Evolutionary conservation across 106 monocot species (phyloP), one percentile per base, ranked within the genome.

Genomic region (Ottelia alismoides): DNA sequence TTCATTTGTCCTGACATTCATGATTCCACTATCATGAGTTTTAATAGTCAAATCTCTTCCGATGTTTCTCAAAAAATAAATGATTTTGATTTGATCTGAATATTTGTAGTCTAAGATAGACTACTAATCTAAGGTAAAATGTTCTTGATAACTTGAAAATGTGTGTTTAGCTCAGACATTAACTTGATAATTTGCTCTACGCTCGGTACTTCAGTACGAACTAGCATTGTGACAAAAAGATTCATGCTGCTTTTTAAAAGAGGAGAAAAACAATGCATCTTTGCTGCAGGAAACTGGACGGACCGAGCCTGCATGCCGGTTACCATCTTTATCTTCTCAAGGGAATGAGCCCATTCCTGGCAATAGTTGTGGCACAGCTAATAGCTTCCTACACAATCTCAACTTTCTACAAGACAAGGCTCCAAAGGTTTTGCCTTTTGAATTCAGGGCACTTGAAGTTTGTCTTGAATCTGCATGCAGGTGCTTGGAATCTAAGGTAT

Each of bases 381-480:
- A 18, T 27, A 51, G 27, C 20, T 44, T 28, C 20, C 10, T 20
- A 49, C 24, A 18, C 11, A 35, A 22, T 28, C 9, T 26, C 12
- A 25, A 57, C 16, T 22, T 26, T 19, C 57, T 50, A 20, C 58
- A 58, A 59, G 58, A 27, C 23, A 27, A 24, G 40, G 32, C 20
- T 3, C 22, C 31, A 0, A 68, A 68, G 46, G 17, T 25, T 22
- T 40, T 68, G 25, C 68, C 68, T n/a, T 68, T 68, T 43, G 68
- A 68, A 28, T 68, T 68, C 68, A 68, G 58, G 26, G 68, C 68
- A 28, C 59, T 68, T 27, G 68, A 68, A 60, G 68, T 68, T 45
- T 68, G 68, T 60, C 68, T 68, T n/a, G 68, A 68, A 22, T 68
- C 58, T 59, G 51, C 68, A 5, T 68, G 68, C 50, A 49, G 59